A percentile compares a stretch with the other conserved stretches of the same genome.
Conservation (phyloP, 768 basidiomycete species). For the Tricholomella constricta region DNA sequence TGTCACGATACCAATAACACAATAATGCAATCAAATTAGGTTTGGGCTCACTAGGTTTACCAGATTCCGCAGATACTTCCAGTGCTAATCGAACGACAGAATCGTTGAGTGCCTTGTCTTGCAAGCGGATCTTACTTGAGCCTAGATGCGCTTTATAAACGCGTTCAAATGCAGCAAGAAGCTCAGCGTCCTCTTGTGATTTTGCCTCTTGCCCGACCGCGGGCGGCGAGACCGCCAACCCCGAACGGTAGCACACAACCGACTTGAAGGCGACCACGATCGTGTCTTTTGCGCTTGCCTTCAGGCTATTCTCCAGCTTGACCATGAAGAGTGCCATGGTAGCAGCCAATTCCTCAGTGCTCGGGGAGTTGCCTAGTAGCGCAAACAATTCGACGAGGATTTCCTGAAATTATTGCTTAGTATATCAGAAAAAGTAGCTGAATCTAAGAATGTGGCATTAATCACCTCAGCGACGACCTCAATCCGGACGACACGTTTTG, state of each 20-base stretch:
- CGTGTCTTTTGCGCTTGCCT: constrained; percentile 38
- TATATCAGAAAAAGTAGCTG: neutral
- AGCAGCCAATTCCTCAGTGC: constrained; percentile 12
- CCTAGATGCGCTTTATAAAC: constrained; percentile 28
- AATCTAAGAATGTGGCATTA: neutral
- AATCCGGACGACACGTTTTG: constrained; percentile 66
- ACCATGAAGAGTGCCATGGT: constrained; percentile 33
- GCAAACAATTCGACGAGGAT: constrained; percentile 33
- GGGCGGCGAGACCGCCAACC: constrained; percentile 51
- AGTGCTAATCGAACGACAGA: constrained; percentile 59
- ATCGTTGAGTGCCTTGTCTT: constrained; percentile 68
- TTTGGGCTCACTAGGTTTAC: constrained; percentile 59
- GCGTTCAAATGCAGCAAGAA: constrained; percentile 33
- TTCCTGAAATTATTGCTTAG: too few relatives aligned
- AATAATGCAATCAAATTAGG: neutral
- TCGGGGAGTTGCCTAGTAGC: constrained; percentile 12
- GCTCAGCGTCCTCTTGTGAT: constrained; percentile 19
- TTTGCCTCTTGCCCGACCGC: constrained; percentile 19
- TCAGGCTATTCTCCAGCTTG: constrained; percentile 39
- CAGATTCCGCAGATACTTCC: constrained; percentile 48
- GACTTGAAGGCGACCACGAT: constrained; percentile 75
- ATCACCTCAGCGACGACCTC: constrained; percentile 72
- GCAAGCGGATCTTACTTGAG: constrained; percentile 48
- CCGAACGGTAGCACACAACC: constrained; percentile 76
- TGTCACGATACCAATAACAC: neutral